Evolutionary conservation across 345 rosid species (phyloP), one percentile per base, ranked within the genome.

Genomic region (Salix koriyanagi): DNA sequence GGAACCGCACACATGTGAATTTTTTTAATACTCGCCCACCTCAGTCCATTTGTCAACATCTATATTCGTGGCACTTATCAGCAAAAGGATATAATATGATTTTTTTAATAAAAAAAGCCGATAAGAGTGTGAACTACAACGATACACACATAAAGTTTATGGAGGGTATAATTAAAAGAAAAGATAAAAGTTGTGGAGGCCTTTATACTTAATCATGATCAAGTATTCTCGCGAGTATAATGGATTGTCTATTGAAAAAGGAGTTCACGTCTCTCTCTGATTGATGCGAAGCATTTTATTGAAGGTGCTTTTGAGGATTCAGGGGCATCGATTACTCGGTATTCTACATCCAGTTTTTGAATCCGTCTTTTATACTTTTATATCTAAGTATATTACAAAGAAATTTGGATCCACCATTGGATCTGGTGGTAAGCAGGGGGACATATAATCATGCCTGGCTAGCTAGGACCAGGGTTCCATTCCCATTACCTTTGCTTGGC

Each of bases 51-150:
- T 23, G 30, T 37, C 39, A 37, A 37, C 7, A 19, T 52, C 36
- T 21, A 44, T 28, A 44, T 23, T 52, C 50, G 70, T 23, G 58
- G 67, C 14, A 60, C 41, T 56, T 15, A 58, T 58, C 66, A 16
- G 16, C 26, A 46, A 46, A 65, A 65, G 41, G 50, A 28, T 32
- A 54, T 48, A 26, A 21, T 44, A 70, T 13, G 26, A 52, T 13
- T 16, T 54, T 34, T 34, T 34, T 5, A 34, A 0, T 34, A 25
- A 73, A 18, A 30, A 10, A 2, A 56, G 28, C 39, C 26, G 69
- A 23, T 56, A 67, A 37, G 37, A 16, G 68, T 72, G 73, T 67
- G 77, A 77, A 77, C 70, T 21, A 64, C 28, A 25, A 54, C 70
- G 32, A 74, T 32, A 32, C 64, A 28, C 32, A 21, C 8, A 34